phyloP scores from a whole-genome alignment of 164 flowering plant genomes.

The Protea cynaroides region DNA sequence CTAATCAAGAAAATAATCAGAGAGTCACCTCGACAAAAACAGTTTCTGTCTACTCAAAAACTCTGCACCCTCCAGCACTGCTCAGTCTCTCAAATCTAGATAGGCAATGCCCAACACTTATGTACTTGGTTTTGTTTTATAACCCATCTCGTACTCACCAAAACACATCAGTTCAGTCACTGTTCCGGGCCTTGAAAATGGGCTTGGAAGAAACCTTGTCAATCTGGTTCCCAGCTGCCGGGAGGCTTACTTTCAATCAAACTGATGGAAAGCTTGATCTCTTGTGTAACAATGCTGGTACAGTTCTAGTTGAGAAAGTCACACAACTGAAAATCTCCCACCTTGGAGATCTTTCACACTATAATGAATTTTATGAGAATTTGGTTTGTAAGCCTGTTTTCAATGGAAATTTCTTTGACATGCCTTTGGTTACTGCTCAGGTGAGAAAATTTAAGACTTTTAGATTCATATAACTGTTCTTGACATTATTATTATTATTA shows the following conservation, averaged over 20 bases:
- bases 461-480: no score
- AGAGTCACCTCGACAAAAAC: constrained; percentile 26
- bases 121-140: constrained; percentile 52
- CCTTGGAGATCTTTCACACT: constrained; percentile 44
- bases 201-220: constrained; percentile 39
- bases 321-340: constrained; percentile 32
- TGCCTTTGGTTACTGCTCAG: constrained; percentile 56
- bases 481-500: no score
- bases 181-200: constrained; percentile 30
- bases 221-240: constrained; percentile 46
- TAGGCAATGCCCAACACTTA: constrained; percentile 43
- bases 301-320: constrained; percentile 39
- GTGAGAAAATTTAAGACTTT: constrained; percentile 16
- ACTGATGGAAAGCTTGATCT: constrained; percentile 34
- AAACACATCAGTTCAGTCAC: constrained; percentile 9
- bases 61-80: constrained; percentile 19
- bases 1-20: constrained; percentile 11
- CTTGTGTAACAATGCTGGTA: constrained; percentile 45
- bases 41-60: constrained; percentile 29
- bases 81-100: constrained; percentile 43
- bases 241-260: constrained; percentile 30
- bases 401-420: constrained; percentile 28
- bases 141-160: constrained; percentile 11
- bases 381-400: constrained; percentile 39
- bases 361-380: constrained; percentile 36